Evolutionary conservation across 768 basidiomycete genomes (phyloP).

Genomic region (Russula brevipes): DNA sequence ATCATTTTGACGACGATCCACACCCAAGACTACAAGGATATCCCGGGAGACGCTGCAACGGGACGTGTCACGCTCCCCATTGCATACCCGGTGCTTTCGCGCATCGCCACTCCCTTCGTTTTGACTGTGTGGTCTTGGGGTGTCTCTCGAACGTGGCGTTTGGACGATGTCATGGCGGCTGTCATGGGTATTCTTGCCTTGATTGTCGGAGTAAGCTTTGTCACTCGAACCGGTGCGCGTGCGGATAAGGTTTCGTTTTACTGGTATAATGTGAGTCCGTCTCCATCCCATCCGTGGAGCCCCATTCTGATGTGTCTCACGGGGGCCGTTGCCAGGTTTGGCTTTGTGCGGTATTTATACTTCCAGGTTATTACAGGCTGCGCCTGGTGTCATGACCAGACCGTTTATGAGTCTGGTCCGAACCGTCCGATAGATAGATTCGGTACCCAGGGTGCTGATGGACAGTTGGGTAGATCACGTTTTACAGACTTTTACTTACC

Average conservation of each 20-base stretch:
- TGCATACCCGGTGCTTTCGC: slow-evolving; percentile 35
- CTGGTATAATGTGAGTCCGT: slow-evolving; percentile 26
- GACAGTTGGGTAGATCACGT: neutral
- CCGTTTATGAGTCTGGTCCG: neutral
- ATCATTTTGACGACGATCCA: slow-evolving; percentile 45
- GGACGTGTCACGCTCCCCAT: slow-evolving; percentile 44
- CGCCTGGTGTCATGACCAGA: slow-evolving; percentile 1
- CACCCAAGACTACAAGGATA: slow-evolving; percentile 46
- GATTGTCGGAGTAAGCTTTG: slow-evolving; percentile 29
- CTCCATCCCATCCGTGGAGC: neutral
- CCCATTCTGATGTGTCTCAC: neutral
- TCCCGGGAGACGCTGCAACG: slow-evolving; percentile 38
- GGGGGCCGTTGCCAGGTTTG: slow-evolving; percentile 8
- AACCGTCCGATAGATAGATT: neutral
- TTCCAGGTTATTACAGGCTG: slow-evolving; percentile 23
- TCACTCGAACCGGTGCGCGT: slow-evolving; percentile 9
- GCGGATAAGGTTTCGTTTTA: slow-evolving; percentile 26
- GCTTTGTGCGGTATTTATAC: slow-evolving; percentile 19
- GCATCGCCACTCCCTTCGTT: slow-evolving; percentile 32
- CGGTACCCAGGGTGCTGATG: neutral
- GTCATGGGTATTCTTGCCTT: slow-evolving; percentile 33
- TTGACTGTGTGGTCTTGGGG: slow-evolving; percentile 38
- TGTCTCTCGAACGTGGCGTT: slow-evolving; percentile 35
- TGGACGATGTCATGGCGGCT: slow-evolving; percentile 29
- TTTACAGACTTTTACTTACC: too few species aligned